Conservation (phyloP, 768 basidiomycete genomes). For the Pisolithus microcarpus region DNA sequence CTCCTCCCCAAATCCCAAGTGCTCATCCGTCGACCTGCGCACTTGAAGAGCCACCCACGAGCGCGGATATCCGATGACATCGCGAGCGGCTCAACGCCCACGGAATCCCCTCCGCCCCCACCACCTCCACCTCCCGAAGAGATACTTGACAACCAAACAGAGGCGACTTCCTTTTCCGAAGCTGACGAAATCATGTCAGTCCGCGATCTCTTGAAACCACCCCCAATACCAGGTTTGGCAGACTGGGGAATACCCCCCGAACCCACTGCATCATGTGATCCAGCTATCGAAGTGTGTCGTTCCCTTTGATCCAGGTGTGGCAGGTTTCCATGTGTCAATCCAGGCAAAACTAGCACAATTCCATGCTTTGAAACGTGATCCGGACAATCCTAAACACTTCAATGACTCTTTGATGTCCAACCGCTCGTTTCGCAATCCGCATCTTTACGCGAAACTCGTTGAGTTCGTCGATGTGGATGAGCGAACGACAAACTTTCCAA, state of each 20-base stretch:
- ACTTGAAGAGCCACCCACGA: slow-evolving; percentile 43
- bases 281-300: slow-evolving; percentile 49
- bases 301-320: background rate
- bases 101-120: slow-evolving; percentile 2
- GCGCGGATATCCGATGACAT: slow-evolving; percentile 46
- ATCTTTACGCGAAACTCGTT: slow-evolving; percentile 91
- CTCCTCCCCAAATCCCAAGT: slow-evolving; percentile 47
- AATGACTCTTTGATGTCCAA: slow-evolving; percentile 94
- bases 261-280: slow-evolving; percentile 48
- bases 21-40: slow-evolving; percentile 46
- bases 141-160: slow-evolving; percentile 8
- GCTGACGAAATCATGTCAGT: slow-evolving; percentile 47
- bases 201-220: slow-evolving; percentile 52
- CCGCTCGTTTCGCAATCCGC: slow-evolving; percentile 91
- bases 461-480: slow-evolving; percentile 93
- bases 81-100: slow-evolving; percentile 11
- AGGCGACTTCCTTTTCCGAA: slow-evolving; percentile 15
- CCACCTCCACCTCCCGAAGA: slow-evolving; percentile 13
- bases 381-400: slow-evolving; percentile 72
- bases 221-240: slow-evolving; percentile 52
- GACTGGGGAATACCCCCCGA: slow-evolving; percentile 77
- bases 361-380: slow-evolving; percentile 58
- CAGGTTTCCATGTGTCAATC: background rate
- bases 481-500: slow-evolving; percentile 73
- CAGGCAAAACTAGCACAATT: slow-evolving; percentile 83